Conservation (phyloP, 2,329 filamentous ascomycete species). For the Aspergillus terreus region DNA sequence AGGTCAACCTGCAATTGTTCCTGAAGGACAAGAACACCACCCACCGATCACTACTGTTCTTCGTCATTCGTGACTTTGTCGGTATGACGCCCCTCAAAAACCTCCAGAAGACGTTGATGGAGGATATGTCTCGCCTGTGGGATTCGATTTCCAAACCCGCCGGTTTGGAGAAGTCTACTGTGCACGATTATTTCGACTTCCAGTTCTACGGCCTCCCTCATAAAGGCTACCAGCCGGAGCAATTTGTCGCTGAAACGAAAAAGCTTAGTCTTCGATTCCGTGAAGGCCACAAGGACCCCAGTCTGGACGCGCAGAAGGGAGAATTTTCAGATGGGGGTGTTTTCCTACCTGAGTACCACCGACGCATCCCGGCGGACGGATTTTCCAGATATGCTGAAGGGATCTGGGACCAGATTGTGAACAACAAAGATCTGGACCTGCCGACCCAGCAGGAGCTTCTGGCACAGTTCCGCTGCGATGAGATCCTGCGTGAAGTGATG, state of each 20-base stretch:
- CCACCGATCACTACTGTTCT: slow-evolving; percentile 89
- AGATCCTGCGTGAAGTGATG: slow-evolving; percentile 87
- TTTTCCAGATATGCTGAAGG: slow-evolving; percentile 90
- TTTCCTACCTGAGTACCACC: slow-evolving; percentile 90
- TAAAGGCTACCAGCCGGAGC: slow-evolving; percentile 92
- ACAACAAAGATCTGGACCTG: slow-evolving; percentile 96
- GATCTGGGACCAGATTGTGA: slow-evolving; percentile 97
- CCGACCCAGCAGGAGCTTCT: slow-evolving; percentile 96
- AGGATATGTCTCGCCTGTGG: slow-evolving; percentile 92
- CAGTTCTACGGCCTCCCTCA: slow-evolving; percentile 93
- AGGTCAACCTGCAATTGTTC: slow-evolving; percentile 96
- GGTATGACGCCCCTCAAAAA: slow-evolving; percentile 88
- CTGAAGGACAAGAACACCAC: slow-evolving; percentile 88
- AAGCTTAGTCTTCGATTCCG: slow-evolving; percentile 78
- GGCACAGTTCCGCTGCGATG: slow-evolving; percentile 95
- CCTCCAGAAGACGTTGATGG: slow-evolving; percentile 81
- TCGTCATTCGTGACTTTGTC: slow-evolving; percentile 96
- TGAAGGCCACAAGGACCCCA: slow-evolving; percentile 70
- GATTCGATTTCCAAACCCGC: slow-evolving; percentile 84
- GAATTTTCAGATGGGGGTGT: slow-evolving; percentile 77
- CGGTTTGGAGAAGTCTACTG: slow-evolving; percentile 81
- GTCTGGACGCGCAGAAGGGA: slow-evolving; percentile 55
- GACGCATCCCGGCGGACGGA: slow-evolving; percentile 94
- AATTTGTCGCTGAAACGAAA: slow-evolving; percentile 76
- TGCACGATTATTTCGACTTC: slow-evolving; percentile 98